phyloP scores from a whole-genome alignment of 257 asterid genomes.

The Salvia splendens region DNA sequence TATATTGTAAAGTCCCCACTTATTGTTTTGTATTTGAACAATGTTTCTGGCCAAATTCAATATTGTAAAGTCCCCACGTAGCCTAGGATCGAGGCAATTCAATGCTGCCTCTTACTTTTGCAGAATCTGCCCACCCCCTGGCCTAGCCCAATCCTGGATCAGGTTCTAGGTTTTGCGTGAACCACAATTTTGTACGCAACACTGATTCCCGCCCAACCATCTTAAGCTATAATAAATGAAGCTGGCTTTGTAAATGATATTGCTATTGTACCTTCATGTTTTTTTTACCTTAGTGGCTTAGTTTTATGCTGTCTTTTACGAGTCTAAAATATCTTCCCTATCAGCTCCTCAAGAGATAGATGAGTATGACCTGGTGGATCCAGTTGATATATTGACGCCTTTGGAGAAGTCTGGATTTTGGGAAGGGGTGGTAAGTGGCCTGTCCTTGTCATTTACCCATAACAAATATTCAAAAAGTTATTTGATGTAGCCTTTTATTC shows the following conservation, averaged over 20 bases:
- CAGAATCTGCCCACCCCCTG: neutral
- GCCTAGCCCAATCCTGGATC: neutral
- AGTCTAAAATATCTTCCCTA: slow-evolving; percentile 38
- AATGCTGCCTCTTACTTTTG: neutral
- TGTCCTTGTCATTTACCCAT: slow-evolving; percentile 22
- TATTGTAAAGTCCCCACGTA: slow-evolving; percentile 7
- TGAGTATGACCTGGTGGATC: slow-evolving; percentile 98
- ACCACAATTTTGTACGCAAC: neutral
- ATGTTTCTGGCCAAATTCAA: too few species aligned
- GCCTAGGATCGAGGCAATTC: neutral
- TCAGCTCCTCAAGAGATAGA: slow-evolving; percentile 96
- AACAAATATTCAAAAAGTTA: slow-evolving; percentile 7
- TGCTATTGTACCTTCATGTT: neutral
- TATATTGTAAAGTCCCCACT: too few species aligned
- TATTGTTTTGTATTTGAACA: too few species aligned
- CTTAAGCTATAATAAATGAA: slow-evolving; percentile 20
- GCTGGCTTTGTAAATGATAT: slow-evolving; percentile 16
- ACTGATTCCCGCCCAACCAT: neutral
- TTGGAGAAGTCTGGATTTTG: slow-evolving; percentile 97
- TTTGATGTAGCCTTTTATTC: slow-evolving; percentile 23
- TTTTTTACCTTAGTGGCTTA: slow-evolving; percentile 3
- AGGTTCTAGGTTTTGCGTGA: neutral
- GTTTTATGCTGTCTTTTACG: slow-evolving; percentile 20
- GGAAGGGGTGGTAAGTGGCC: slow-evolving; percentile 91
- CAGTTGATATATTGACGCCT: slow-evolving; percentile 92